Evolutionary conservation across 176 grass and related monocot species (phyloP), one percentile per base, ranked within the genome.

Genomic region (Zizania latifolia): DNA sequence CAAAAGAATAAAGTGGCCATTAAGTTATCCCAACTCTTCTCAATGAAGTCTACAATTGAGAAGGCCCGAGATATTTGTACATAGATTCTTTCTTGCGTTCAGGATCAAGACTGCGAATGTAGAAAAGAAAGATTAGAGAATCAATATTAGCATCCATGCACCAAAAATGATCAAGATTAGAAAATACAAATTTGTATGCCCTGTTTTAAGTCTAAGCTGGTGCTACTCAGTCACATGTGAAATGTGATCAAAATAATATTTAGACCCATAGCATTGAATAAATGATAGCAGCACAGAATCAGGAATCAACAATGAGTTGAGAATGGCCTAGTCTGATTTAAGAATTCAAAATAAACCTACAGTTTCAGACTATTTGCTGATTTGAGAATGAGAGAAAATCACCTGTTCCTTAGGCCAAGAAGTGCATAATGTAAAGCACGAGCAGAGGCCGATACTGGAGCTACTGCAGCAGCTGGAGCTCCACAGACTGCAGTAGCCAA

Each of bases 321-420:
- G 26, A 36, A 59, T 65, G 61, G 8, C 12, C 16, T 50, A 19
- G 33, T 31, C 12, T 57, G 27, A 53, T 15, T 73, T 34, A 51
- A 27, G 45, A 26, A 48, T 72, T 21, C 21, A 51, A 23, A 71
- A 29, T 19, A 59, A 60, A 40, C 23, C 6, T 60, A 57, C 26
- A 44, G 32, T 2, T 43, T 57, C 65, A 67, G 24, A 69, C 16
- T 30, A 14, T 6, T 76, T 84, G 44, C 55, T 62, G 2, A 53
- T 53, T 8, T 40, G 6, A 64, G 17, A 63, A 63, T 51, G 41
- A 51, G n/a, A 6, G 30, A 81, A 77, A 50, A 63, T 65, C 50
- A 94, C 95, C 95, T 94, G 43, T 99, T 99, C 74, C 89, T 94
- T 70, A 94, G 27, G 37, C 95, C 95, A 78, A 99, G 82, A 78